phyloP scores from a whole-genome alignment of 164 flowering plant genomes.

The Macadamia integrifolia region DNA sequence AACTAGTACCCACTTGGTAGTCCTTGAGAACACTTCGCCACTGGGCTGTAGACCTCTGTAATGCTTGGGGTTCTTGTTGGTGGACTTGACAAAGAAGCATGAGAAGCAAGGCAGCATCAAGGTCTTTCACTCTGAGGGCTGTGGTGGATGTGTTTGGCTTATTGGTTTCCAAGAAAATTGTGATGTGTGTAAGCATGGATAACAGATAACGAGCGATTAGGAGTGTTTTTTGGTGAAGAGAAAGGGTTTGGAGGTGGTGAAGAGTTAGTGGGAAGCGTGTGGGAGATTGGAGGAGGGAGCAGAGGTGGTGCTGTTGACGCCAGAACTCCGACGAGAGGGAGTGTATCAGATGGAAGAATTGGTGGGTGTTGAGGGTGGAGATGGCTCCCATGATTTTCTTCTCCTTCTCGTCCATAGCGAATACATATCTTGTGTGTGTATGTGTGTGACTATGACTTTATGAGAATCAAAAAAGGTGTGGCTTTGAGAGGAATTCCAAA shows the following conservation, averaged over 20 bases:
- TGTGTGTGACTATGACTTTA: neutral
- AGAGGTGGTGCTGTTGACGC: constrained; percentile 56
- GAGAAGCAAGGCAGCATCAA: constrained; percentile 61
- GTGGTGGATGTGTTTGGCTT: constrained; percentile 9
- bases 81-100: constrained; percentile 66
- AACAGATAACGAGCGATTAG: constrained; percentile 68
- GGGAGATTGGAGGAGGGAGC: constrained; percentile 55
- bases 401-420: constrained; percentile 8
- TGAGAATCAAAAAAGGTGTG: neutral
- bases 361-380: constrained; percentile 40
- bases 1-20: constrained; percentile 14
- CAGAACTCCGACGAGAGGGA: constrained; percentile 36
- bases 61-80: constrained; percentile 37
- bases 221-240: constrained; percentile 55
- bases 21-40: constrained; percentile 39
- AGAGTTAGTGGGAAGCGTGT: constrained; percentile 54
- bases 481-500: constrained; percentile 1
- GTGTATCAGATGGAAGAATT: constrained; percentile 40
- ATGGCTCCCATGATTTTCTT: constrained; percentile 51
- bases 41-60: constrained; percentile 19
- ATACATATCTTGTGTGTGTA: too few species aligned
- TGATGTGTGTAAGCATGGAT: constrained; percentile 44
- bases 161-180: constrained; percentile 22
- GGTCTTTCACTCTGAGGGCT: constrained; percentile 37
- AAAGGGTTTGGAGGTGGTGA: constrained; percentile 64